Base-by-base conservation (phyloP, 306 rosid genomes). In the Fragaria vesca region DNA sequence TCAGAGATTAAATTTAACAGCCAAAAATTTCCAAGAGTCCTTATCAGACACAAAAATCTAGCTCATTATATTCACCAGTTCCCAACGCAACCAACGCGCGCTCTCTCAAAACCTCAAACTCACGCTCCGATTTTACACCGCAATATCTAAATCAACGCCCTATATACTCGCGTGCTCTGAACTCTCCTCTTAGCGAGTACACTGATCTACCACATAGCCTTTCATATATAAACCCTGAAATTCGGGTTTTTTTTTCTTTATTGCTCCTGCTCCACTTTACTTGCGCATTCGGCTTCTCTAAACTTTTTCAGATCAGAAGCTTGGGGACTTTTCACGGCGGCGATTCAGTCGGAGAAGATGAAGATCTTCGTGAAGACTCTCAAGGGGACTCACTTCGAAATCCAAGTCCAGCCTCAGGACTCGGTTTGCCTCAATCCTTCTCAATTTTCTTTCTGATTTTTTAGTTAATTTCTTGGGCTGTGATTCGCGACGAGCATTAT, bases 311-410 rank as follows among this genome's bases (percentile, higher is more conserved):
- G 87, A 81, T 87, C 90, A 75, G 83, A 55, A 73, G 12, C 40
- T 30, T 71, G 73, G 79, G 58, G 69, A 7, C 81, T 80, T 71
- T 48, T 61, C 60, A 57, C 74, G 76, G 73, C 80, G 80, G 83
- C 77, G 83, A 84, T 72, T 75, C 62, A 77, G 72, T 76, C 51
- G 21, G 58, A n/a, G 63, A 87, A 75, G 84, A 94, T 94, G 98
- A 94, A 94, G 91, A 78, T 94, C 83, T 91, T 89, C 51, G 94
- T 94, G 12, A 94, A 90, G 88, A 91, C 96, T 85, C 94, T 94
- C 77, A 94, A 91, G 71, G 97, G 97, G 73, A 78, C 90, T 17
- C 93, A 90, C 91, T 94, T 94, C 86, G 97, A 94, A 83, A 84
- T 94, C 79, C 87, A 91, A 86, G 98, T 94, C 76, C 81, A 88